A percentile compares a stretch with the other conserved stretches of the same genome.
These are phyloP conservation scores for Camelina hispida DNA, from an alignment of 345 rosid species.

Conservation along the genomic window DNA sequence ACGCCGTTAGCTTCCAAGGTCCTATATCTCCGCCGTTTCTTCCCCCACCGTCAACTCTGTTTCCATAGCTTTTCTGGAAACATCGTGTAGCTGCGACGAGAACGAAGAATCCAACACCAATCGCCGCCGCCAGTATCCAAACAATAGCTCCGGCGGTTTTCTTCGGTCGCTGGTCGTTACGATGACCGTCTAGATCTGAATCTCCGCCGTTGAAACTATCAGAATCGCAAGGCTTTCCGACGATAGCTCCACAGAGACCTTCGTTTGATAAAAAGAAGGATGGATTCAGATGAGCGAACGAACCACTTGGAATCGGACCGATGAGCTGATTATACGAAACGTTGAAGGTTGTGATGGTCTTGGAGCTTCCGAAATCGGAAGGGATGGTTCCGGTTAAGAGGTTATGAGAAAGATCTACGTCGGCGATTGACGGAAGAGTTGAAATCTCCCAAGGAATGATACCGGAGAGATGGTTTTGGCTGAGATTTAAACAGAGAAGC, in stretches of 20 bases:
- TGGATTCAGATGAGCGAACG: constrained; percentile 74
- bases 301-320: constrained; percentile 79
- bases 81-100: constrained; percentile 79
- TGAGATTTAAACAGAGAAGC: constrained; percentile 71
- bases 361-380: constrained; percentile 74
- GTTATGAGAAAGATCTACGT: constrained; percentile 81
- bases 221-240: constrained; percentile 62
- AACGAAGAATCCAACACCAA: constrained; percentile 74
- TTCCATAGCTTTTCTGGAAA: constrained; percentile 59
- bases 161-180: constrained; percentile 60
- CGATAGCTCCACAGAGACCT: constrained; percentile 73
- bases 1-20: constrained; percentile 94
- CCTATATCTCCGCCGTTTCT: constrained; percentile 61
- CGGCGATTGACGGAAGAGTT: constrained; percentile 66
- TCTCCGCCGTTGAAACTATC: constrained; percentile 44
- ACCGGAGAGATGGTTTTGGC: constrained; percentile 74
- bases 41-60: constrained; percentile 35
- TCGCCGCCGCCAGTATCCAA: constrained; percentile 93
- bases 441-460: constrained; percentile 90
- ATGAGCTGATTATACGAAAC: constrained; percentile 74
- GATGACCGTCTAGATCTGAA: constrained; percentile 39
- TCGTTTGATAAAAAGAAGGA: constrained; percentile 79
- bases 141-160: constrained; percentile 82
- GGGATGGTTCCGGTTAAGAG: constrained; percentile 85
- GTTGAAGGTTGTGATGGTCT: constrained; percentile 78